A percentile compares a stretch with the other conserved stretches of the same genome.
These are phyloP conservation scores for Cucurbita ficifolia DNA, from an alignment of 306 rosid species.

Conservation along the genomic window DNA sequence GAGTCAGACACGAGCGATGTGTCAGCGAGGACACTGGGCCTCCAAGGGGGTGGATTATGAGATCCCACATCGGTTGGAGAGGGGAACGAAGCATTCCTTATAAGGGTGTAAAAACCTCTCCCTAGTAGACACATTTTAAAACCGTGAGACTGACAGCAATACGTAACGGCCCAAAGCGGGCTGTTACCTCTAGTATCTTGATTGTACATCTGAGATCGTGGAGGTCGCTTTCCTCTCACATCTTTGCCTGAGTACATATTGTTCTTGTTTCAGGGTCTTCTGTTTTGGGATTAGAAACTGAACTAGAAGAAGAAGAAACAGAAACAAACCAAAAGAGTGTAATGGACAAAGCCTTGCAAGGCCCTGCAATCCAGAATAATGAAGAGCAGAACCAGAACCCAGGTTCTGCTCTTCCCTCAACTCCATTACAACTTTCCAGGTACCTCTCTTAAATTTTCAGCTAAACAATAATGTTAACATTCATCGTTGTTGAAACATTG, in stretches of 20 bases:
- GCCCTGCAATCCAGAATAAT: slow-evolving; percentile 28
- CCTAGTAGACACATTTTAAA: too few species aligned
- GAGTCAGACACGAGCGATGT: too few species aligned
- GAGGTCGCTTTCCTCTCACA: neutral
- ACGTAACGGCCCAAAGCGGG: too few species aligned
- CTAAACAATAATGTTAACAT: slow-evolving; percentile 5
- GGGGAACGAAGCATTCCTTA: too few species aligned
- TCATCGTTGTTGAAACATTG: slow-evolving; percentile 4
- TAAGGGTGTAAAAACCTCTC: too few species aligned
- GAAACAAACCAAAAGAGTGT: slow-evolving; percentile 31
- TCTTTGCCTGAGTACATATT: neutral
- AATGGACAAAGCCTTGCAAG: slow-evolving; percentile 33
- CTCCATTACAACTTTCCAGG: slow-evolving; percentile 61
- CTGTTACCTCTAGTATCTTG: neutral
- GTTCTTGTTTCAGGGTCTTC: slow-evolving; percentile 36
- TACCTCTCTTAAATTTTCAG: slow-evolving; percentile 12
- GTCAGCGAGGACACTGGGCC: too few species aligned
- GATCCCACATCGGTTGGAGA: too few species aligned
- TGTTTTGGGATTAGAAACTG: slow-evolving; percentile 31
- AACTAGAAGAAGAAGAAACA: slow-evolving; percentile 61
- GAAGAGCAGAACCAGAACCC: slow-evolving; percentile 39
- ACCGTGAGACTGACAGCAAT: too few species aligned
- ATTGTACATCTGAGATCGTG: neutral
- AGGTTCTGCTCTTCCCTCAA: slow-evolving; percentile 31
- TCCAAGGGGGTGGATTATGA: too few species aligned